phyloP scores from a whole-genome alignment of 495 filamentous ascomycete species.

The Penicillium manginii region DNA sequence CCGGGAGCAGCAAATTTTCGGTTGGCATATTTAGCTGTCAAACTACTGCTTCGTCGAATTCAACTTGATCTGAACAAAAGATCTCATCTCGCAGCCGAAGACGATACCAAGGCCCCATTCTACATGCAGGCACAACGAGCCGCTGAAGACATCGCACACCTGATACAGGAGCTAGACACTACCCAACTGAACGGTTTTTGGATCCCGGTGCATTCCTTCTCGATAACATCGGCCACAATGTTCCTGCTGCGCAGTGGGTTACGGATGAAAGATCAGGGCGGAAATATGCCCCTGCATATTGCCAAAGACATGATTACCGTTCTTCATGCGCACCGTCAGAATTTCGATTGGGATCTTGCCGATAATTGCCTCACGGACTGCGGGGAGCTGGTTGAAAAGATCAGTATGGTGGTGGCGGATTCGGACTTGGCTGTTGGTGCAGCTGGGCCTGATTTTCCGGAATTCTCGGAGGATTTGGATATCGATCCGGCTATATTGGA shows the following conservation, averaged over 20 bases:
- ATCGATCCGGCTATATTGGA: background rate
- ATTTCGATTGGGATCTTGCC: slow-evolving; percentile 23
- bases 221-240: slow-evolving; percentile 32
- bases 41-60: slow-evolving; percentile 36
- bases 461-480: slow-evolving; percentile 1
- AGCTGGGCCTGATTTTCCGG: background rate
- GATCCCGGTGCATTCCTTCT: slow-evolving; percentile 38
- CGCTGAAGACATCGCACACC: slow-evolving; percentile 39
- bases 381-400: slow-evolving; percentile 17
- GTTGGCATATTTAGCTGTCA: slow-evolving; percentile 39
- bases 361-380: slow-evolving; percentile 22
- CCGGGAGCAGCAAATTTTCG: slow-evolving; percentile 43
- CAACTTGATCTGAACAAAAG: slow-evolving; percentile 27
- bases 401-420: background rate
- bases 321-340: slow-evolving; percentile 13
- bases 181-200: slow-evolving; percentile 36
- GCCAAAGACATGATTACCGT: slow-evolving; percentile 14
- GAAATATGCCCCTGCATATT: slow-evolving; percentile 19
- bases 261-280: slow-evolving; percentile 14
- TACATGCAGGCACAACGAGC: slow-evolving; percentile 21
- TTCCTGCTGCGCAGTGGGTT: slow-evolving; percentile 35
- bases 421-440: background rate
- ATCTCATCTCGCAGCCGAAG: slow-evolving; percentile 8
- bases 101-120: slow-evolving; percentile 1
- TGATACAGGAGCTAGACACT: slow-evolving; percentile 36